Evolutionary conservation across 2,329 filamentous ascomycete species (phyloP), one percentile per base, ranked within the genome.

Genomic region (Arthrobotrys pseudoclavata): DNA sequence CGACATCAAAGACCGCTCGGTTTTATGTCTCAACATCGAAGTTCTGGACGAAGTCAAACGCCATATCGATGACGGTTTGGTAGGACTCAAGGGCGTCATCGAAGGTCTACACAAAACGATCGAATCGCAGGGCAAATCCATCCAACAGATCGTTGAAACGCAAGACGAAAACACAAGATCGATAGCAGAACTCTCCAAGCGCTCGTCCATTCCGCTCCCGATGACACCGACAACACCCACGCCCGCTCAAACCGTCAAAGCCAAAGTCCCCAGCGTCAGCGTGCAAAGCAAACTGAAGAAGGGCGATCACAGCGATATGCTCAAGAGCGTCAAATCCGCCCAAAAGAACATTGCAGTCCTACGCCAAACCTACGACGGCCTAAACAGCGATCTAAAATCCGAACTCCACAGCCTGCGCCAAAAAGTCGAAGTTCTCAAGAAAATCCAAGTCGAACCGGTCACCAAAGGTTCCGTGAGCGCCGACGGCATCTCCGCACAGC

Each of bases 1-100:
- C 18, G 96, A 99, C 82, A 92, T 99, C 81, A 97, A 97, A 84
- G 96, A 99, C 83, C 89, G 95, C 31, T 94, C 94, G 0, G 96
- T 99, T 0, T 87, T 99, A n/a, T 96, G 96, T 0, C 86, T 99
- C 48, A 99, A 99, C 81, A 88, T 98, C 0, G 96, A 99, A 82
- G 89, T 91, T 15, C 87, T 99, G 3, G 96, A 99, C 83, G 96
- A 99, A 84, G 94, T 99, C 42, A 98, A 98, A 85, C 90, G 91
- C 60, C 96, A 98, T 82, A 94, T 99, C 80, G 96, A 99, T 79
- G 95, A 99, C 80, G 93, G 94, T 48, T 87, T 99, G 62, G 91
- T 91, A 9, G 90, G 91, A 5, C 86, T 99, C 61, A 92, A 91
- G 80, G 89, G 90, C 70, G 88, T 97, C 31, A 90, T 99, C n/a